A percentile compares a stretch with the other conserved stretches of the same genome.
phyloP scores from a whole-genome alignment of 345 rosid genomes.

The Gossypium rotundifolium region DNA sequence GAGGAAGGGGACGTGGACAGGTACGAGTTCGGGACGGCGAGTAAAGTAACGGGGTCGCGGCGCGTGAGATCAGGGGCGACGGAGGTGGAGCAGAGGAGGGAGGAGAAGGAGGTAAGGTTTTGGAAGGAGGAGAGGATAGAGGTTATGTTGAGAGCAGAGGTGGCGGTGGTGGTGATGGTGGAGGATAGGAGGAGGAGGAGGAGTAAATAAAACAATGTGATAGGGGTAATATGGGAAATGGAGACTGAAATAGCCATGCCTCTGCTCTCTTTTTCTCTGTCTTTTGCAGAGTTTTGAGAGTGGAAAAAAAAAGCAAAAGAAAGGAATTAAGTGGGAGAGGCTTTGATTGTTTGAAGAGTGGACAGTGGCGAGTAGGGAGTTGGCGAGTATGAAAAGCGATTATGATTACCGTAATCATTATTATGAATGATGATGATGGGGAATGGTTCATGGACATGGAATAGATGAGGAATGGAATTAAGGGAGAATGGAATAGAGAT shows the following conservation, averaged over 20 bases:
- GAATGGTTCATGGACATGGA: too few species aligned
- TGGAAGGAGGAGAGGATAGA: slow-evolving; percentile 60
- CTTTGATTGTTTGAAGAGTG: neutral
- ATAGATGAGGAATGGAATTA: too few species aligned
- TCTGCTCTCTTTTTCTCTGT: neutral
- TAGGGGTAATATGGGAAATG: slow-evolving; percentile 49
- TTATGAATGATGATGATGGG: too few species aligned
- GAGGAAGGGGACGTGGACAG: slow-evolving; percentile 35
- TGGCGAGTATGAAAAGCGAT: neutral
- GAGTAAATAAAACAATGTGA: slow-evolving; percentile 23
- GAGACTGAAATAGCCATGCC: slow-evolving; percentile 26
- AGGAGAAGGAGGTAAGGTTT: slow-evolving; percentile 46
- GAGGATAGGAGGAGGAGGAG: slow-evolving; percentile 32
- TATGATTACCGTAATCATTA: neutral
- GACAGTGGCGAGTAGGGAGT: too few species aligned
- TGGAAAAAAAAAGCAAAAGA: neutral
- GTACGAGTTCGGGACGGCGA: slow-evolving; percentile 72
- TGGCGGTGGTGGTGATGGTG: slow-evolving; percentile 26
- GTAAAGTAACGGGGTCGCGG: slow-evolving; percentile 62
- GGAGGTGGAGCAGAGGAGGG: slow-evolving; percentile 46
- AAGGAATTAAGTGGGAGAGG: neutral
- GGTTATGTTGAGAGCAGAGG: slow-evolving; percentile 52
- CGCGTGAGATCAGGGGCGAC: slow-evolving; percentile 54
- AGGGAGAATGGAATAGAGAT: too few species aligned
- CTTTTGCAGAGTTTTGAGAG: slow-evolving; percentile 13